A percentile compares a stretch with the other conserved stretches of the same genome.
These are phyloP conservation scores for Nyctanthes arbortristis DNA, from an alignment of 257 asterid genomes.

Conservation along the genomic window DNA sequence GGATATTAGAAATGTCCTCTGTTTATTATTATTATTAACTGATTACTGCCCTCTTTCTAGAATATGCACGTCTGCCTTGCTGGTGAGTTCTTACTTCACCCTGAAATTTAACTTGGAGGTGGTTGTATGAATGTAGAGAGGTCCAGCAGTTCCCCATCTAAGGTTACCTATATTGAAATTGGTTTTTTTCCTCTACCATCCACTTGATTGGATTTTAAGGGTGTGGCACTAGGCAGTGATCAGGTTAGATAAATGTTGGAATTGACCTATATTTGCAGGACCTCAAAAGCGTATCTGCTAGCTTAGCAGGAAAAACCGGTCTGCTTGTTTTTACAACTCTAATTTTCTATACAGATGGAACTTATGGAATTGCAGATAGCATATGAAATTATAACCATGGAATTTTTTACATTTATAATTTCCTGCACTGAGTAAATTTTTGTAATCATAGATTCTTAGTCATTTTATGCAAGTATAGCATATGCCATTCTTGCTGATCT, in stretches of 20 bases:
- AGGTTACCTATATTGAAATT: background rate
- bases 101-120: too few relatives aligned
- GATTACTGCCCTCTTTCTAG: too few relatives aligned
- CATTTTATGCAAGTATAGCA: background rate
- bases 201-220: background rate
- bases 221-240: background rate
- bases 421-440: background rate
- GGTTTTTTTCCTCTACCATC: background rate
- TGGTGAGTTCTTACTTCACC: background rate
- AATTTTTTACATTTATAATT: too few relatives aligned
- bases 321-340: background rate
- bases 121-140: background rate
- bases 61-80: background rate
- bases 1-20: too few relatives aligned
- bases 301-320: background rate
- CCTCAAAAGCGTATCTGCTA: background rate
- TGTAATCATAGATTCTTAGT: too few relatives aligned
- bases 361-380: background rate
- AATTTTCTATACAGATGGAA: background rate
- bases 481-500: too few relatives aligned
- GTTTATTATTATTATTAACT: too few relatives aligned
- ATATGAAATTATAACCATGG: too few relatives aligned
- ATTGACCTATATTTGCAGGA: background rate
- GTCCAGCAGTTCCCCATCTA: background rate
- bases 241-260: background rate